Evolutionary conservation across 176 grass and related monocot species (phyloP), one percentile per base, ranked within the genome.

Genomic region (Elaeis guineensis): DNA sequence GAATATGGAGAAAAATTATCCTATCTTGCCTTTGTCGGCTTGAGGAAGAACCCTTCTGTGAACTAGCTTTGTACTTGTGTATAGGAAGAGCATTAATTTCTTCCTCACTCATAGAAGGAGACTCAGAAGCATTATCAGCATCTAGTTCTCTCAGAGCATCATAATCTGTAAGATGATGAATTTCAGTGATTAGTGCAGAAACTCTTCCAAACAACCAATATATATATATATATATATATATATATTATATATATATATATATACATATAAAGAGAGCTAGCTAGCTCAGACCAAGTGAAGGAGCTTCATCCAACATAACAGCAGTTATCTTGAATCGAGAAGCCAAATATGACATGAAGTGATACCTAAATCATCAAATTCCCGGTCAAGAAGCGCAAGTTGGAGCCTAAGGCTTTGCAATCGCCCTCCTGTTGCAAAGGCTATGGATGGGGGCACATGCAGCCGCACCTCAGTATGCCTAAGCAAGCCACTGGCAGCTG

Each of bases 41-140:
- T 71, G 82, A 57, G 54, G 57, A 49, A 63, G 39, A 55, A 48
- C 53, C 77, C 8, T 64, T 71, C 0, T 71, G 63, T 35, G 61
- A 51, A 65, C 78, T 79, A 67, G 52, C 48, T 83, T 95, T 91
- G 75, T 92, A 97, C 59, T 85, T 85, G 75, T 91, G 89, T 44
- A 91, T 81, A 72, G 93, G 93, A 59, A 97, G 73, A 69, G 73
- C 68, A 83, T 97, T 92, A 79, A 97, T 97, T 77, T 97, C 93
- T 75, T 92, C 93, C 78, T 97, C 93, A 35, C 72, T 92, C 93
- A 97, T 97, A 22, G 93, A 97, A 76, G 62, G 66, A 78, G 66
- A 53, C 65, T 85, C 77, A 6, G 87, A 84, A 22, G 75, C 69
- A 70, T 83, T 88, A 57, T 89, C 93, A 15, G 78, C 71, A 64